phyloP scores from a whole-genome alignment of 2,329 filamentous ascomycete species.

The Xylaria sp. region DNA sequence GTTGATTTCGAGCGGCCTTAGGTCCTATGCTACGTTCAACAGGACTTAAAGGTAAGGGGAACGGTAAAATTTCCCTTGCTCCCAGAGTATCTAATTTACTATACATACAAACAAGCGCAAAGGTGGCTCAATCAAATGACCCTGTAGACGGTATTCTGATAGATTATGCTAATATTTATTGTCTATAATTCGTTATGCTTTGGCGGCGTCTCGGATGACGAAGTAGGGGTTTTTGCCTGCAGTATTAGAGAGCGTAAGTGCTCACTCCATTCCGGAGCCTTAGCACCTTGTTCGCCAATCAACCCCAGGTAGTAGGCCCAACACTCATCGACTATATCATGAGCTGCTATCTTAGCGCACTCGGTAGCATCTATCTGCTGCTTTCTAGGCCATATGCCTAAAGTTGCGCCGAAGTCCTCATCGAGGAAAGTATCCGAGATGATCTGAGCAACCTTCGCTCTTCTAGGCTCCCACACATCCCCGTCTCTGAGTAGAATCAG shows the following conservation, averaged over 20 bases:
- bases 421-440: conserved; percentile 76
- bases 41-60: background rate
- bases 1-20: background rate
- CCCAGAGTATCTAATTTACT: background rate
- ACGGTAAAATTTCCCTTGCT: background rate
- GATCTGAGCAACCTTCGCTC: conserved; percentile 67
- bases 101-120: background rate
- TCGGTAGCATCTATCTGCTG: conserved; percentile 50
- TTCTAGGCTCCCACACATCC: conserved; percentile 61
- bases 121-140: background rate
- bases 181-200: conserved; percentile 36
- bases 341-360: conserved; percentile 50
- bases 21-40: background rate
- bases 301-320: conserved; percentile 65
- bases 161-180: background rate
- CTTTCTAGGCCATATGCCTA: conserved; percentile 65
- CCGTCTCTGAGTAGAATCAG: conserved; percentile 61
- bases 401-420: conserved; percentile 68
- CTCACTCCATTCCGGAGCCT: conserved; percentile 57
- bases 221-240: conserved; percentile 27
- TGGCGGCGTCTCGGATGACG: conserved; percentile 7
- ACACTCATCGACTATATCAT: conserved; percentile 61
- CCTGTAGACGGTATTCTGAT: background rate
- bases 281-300: conserved; percentile 31
- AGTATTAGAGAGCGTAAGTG: conserved; percentile 43